Percentiles rank a stretch among this genome's conserved stretches.
phyloP scores from a whole-genome alignment of 192 early-diverging fungal species.

The Entophlyctis luteolus region DNA sequence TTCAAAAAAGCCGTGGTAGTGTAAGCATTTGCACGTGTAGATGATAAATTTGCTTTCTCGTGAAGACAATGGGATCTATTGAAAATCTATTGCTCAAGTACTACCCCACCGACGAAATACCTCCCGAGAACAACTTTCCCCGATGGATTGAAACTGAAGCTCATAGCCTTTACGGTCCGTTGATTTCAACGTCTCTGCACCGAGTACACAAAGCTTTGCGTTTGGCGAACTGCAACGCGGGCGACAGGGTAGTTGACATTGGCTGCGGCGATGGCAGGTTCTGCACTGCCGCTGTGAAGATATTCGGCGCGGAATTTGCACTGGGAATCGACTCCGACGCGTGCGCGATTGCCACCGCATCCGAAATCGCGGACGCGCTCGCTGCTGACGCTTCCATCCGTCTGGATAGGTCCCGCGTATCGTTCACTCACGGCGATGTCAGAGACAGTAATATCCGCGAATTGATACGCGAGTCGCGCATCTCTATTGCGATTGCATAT shows the following conservation, averaged over 20 bases:
- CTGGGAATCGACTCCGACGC: slow-evolving; percentile 51
- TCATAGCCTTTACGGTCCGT: slow-evolving; percentile 48
- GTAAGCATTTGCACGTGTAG: too few species aligned
- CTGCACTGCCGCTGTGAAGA: slow-evolving; percentile 44
- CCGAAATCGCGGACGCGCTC: not conserved
- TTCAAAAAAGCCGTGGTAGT: too few species aligned
- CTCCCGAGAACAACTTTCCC: slow-evolving; percentile 41
- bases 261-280: slow-evolving; percentile 62
- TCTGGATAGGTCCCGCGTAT: not conserved
- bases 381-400: not conserved
- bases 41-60: too few species aligned
- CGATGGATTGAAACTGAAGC: slow-evolving; percentile 54
- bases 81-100: not conserved
- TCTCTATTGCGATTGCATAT: not conserved
- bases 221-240: slow-evolving; percentile 38
- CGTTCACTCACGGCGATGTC: not conserved
- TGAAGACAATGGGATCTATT: too few species aligned
- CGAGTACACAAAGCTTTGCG: slow-evolving; percentile 48
- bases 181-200: slow-evolving; percentile 52
- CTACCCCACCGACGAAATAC: not conserved
- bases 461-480: not conserved
- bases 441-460: not conserved
- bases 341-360: not conserved
- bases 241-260: slow-evolving; percentile 50
- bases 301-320: slow-evolving; percentile 40